Evolutionary conservation across 768 basidiomycete genomes (phyloP).

Genomic region (Hypholoma sublateritium): DNA sequence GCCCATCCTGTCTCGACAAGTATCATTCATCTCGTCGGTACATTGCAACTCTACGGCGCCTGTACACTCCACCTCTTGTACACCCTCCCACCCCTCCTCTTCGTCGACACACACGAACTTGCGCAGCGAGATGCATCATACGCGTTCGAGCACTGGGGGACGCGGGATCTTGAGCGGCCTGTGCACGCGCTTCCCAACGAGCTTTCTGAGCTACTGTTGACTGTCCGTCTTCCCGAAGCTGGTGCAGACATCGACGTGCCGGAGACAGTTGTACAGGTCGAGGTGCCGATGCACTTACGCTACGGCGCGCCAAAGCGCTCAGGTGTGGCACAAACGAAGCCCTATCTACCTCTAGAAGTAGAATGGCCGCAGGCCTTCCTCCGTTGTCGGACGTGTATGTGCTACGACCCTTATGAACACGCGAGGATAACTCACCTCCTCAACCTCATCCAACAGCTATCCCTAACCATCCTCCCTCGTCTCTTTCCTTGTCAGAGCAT

Average conservation of each 20-base stretch:
- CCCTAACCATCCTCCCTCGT: neutral
- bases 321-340: slow-evolving; percentile 5
- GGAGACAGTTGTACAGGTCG: slow-evolving; percentile 25
- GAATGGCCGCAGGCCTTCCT: slow-evolving; percentile 39
- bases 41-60: slow-evolving; percentile 7
- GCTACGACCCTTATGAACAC: neutral
- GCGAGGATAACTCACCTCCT: neutral
- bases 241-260: slow-evolving; percentile 1
- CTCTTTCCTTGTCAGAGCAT: slow-evolving; percentile 8
- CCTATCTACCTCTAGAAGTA: slow-evolving; percentile 28
- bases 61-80: slow-evolving; percentile 42
- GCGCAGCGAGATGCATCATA: slow-evolving; percentile 35
- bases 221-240: slow-evolving; percentile 13
- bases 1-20: slow-evolving; percentile 39
- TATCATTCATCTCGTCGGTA: slow-evolving; percentile 20
- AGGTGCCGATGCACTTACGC: slow-evolving; percentile 47
- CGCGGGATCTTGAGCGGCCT: slow-evolving; percentile 46
- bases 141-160: slow-evolving; percentile 40
- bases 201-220: slow-evolving; percentile 18
- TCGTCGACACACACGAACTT: slow-evolving; percentile 51
- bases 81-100: slow-evolving; percentile 40
- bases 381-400: slow-evolving; percentile 28
- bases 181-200: slow-evolving; percentile 34
- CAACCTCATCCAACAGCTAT: neutral
- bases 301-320: slow-evolving; percentile 33